Conservation (phyloP, 2,329 filamentous ascomycete species). For the Mycocentrospora acerina region DNA sequence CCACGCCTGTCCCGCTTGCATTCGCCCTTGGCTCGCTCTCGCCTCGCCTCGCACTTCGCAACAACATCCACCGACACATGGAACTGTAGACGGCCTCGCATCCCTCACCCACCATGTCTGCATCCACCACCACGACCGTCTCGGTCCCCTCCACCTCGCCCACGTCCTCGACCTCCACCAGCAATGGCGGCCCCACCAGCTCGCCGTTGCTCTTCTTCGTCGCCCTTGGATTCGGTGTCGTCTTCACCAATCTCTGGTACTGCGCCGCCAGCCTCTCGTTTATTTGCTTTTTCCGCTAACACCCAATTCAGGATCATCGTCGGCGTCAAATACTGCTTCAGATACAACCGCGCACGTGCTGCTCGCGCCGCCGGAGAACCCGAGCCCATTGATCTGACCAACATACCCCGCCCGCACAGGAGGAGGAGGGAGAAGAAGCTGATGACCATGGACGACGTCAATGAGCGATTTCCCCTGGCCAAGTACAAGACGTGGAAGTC, state of each 20-base stretch:
- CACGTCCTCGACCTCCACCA: conserved; percentile 12
- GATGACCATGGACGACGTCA: conserved; percentile 99
- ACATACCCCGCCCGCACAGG: conserved; percentile 82
- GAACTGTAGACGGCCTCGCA: conserved; percentile 2
- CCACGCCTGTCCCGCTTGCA: conserved; percentile 7
- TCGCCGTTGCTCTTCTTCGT: conserved; percentile 89
- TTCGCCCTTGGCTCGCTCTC: no score
- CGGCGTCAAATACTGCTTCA: conserved; percentile 98
- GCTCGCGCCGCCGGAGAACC: conserved; percentile 70
- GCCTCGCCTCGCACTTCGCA: not conserved
- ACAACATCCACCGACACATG: conserved; percentile 6
- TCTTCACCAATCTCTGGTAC: conserved; percentile 98
- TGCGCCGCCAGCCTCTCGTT: conserved; percentile 28
- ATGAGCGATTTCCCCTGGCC: conserved; percentile 90
- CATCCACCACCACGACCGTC: conserved; percentile 1
- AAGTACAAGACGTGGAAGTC: conserved; percentile 98
- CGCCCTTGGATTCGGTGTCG: conserved; percentile 92
- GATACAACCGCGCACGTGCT: conserved; percentile 93
- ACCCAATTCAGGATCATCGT: conserved; percentile 82
- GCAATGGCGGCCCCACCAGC: conserved; percentile 58
- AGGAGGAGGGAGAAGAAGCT: conserved; percentile 94
- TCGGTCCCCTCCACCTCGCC: no score
- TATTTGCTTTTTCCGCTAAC: conserved; percentile 22
- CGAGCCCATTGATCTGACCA: conserved; percentile 83
- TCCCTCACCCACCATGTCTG: not conserved